Evolutionary conservation across 108 stramenopile genomes (phyloP), one percentile per base, ranked within the genome.

Genomic region (Parietichytrium sp.): DNA sequence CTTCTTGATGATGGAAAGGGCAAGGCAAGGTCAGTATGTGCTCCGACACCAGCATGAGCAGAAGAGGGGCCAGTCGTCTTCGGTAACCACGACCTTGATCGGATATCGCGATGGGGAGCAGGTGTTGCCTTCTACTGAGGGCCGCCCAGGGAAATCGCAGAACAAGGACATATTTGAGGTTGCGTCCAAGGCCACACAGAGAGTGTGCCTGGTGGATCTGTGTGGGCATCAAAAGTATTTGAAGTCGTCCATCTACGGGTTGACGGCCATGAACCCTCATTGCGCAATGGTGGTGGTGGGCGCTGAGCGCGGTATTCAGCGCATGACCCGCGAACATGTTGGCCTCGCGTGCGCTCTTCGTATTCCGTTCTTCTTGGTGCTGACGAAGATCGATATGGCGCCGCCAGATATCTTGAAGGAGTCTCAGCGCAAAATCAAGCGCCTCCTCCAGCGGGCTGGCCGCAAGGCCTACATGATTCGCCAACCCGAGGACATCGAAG

Each of bases 221-320:
- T 97, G 97, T 47, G 98, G 98, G 3, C 98, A 99, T 84, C 97
- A 99, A 83, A 96, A 96, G 83, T 99, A 98, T 83, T 87, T 99
- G 55, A 99, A 99, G 83, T 98, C 98, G 18, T 98, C 98, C 54
- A 94, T 99, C 52, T 96, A 96, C 83, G 98, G 98, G 3, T 93
- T 99, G 29, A 95, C 95, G 3, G 94, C 91, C 3, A 93, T 93
- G 49, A 89, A 97, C 88, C 95, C 96, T 3, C 97, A 99, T 88
- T 98, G 95, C 79, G 90, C 89, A n/a, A 53, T 98, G 49, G 91
- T 99, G 48, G 86, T 99, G 15, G 95, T 98, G 8, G 97, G 97
- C 49, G 92, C 92, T 80, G 94, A 97, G 51, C 96, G 97, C 82
- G 96, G 96, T n/a, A 96, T 97, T 4, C 95, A 93, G 30, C 93